Evolutionary conservation across 192 early-diverging fungal species (phyloP).

Genomic region (Chytriomyces hyalinus): DNA sequence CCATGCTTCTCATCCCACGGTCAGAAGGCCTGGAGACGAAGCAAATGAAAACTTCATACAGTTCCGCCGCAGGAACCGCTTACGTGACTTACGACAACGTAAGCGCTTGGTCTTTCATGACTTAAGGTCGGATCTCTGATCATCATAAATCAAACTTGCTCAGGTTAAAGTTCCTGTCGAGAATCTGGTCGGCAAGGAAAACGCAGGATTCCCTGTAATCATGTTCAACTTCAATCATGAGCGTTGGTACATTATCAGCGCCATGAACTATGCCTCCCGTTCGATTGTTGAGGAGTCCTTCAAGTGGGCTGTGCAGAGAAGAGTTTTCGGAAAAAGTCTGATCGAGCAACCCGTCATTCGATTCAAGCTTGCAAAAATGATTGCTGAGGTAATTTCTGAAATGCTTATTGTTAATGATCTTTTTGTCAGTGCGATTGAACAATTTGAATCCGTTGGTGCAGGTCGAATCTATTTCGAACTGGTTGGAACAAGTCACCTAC

Average conservation of each 20-base stretch:
- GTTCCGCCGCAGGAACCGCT: conserved; percentile 65
- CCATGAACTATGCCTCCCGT: conserved; percentile 50
- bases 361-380: conserved; percentile 69
- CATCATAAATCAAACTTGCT: conserved; percentile 48
- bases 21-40: conserved; percentile 60
- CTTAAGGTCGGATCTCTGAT: neutral
- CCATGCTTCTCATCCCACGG: conserved; percentile 71
- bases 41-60: conserved; percentile 70
- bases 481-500: conserved; percentile 64
- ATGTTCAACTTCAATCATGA: conserved; percentile 78
- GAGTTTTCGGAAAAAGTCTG: conserved; percentile 72
- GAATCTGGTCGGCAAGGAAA: conserved; percentile 70
- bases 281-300: conserved; percentile 58
- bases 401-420: too few relatives aligned
- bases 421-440: too few relatives aligned
- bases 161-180: conserved; percentile 71
- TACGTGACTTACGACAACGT: conserved; percentile 51
- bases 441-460: neutral
- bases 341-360: conserved; percentile 75
- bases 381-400: conserved; percentile 24
- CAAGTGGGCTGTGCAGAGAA: conserved; percentile 77
- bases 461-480: conserved; percentile 2
- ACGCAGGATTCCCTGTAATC: conserved; percentile 70
- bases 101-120: neutral
- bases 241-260: conserved; percentile 62